Base-by-base conservation (phyloP, 23 red algal species). In the Pyropia haitanensis region DNA sequence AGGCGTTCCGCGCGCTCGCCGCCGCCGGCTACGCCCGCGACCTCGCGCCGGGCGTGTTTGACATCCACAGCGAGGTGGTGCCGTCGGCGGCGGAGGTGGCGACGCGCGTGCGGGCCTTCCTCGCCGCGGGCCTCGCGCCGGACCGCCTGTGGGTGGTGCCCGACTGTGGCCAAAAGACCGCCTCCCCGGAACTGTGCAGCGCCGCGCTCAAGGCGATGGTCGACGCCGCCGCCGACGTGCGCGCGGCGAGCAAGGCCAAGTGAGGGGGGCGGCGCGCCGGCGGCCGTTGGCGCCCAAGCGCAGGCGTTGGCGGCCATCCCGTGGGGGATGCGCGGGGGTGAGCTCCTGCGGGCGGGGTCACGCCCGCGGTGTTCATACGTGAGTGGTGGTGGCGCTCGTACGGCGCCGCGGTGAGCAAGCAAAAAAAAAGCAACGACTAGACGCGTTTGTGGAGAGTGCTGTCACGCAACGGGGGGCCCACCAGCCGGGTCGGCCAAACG, bases 101-200 rank as follows among this genome's bases (percentile, higher is more conserved):
- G 31, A 62, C 79, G 18, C 81, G 75, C 20, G 49, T 68, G 30
- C 58, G 56, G 49, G 51, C 66, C 14, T 80, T 80, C 63, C 46
- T 49, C 10, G 72, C 65, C n/a, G 46, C 48, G 28, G 76, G 76
- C 30, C 75, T 95, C 51, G 19, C 24, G 49, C 63, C 72, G 34
- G 69, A 80, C 53, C 80, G 77, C 5, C 49, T 95, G 18, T 88
- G 81, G 90, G 73, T 95, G 0, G 88, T 88, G 64, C 90, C 90
- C 1, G 90, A 95, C 24, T 95, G 90, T 61, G 90, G 90, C 18
- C 65, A 88, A 26, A 95, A 95, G 71, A 95, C 90, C 0, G 66
- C 82, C 72, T 69, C 72, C 34, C 88, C 82, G 81, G 51, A 70
- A 21, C 75, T 88, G 64, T 78, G 83, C 22, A 73, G 63, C n/a